Evolutionary conservation across 768 basidiomycete genomes (phyloP).

Genomic region (Pleurotus cornucopiae): DNA sequence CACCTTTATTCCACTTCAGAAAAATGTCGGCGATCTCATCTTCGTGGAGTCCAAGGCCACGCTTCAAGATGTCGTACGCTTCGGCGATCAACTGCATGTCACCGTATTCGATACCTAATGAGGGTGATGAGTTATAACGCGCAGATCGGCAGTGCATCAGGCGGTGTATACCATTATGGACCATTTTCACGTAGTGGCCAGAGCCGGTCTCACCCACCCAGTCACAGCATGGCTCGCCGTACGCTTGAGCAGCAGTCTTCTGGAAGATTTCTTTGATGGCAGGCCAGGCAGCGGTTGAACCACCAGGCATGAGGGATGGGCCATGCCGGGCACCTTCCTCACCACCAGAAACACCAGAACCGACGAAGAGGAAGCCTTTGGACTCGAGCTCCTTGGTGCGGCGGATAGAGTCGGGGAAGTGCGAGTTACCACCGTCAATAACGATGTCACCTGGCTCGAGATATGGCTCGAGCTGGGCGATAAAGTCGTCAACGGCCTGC

Average conservation of each 20-base stretch:
- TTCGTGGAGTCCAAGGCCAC: constrained; percentile 83
- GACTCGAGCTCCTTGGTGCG: constrained; percentile 88
- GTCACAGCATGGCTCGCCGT: constrained; percentile 97
- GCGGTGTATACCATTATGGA: constrained; percentile 74
- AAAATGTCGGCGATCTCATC: constrained; percentile 95
- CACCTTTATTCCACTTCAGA: constrained; percentile 94
- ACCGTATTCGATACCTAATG: constrained; percentile 93
- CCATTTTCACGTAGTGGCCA: constrained; percentile 99
- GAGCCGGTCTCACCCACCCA: constrained; percentile 97
- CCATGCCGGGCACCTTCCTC: constrained; percentile 98
- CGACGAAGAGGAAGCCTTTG: constrained; percentile 95
- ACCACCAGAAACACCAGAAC: constrained; percentile 98
- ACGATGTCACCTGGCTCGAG: constrained; percentile 97
- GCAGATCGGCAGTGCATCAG: constrained; percentile 3
- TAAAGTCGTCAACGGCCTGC: constrained; percentile 93
- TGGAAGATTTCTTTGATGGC: constrained; percentile 99
- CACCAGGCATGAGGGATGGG: constrained; percentile 99
- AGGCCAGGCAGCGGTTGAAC: constrained; percentile 91
- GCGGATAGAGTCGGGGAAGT: constrained; percentile 97
- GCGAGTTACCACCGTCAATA: constrained; percentile 99
- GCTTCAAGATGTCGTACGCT: constrained; percentile 97
- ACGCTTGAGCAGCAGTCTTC: constrained; percentile 90
- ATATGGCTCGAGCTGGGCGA: constrained; percentile 79
- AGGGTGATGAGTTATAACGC: not conserved
- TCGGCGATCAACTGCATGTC: constrained; percentile 99